phyloP scores from a whole-genome alignment of 352 stramenopile genomes.

The Thraustochytrium sp. region DNA sequence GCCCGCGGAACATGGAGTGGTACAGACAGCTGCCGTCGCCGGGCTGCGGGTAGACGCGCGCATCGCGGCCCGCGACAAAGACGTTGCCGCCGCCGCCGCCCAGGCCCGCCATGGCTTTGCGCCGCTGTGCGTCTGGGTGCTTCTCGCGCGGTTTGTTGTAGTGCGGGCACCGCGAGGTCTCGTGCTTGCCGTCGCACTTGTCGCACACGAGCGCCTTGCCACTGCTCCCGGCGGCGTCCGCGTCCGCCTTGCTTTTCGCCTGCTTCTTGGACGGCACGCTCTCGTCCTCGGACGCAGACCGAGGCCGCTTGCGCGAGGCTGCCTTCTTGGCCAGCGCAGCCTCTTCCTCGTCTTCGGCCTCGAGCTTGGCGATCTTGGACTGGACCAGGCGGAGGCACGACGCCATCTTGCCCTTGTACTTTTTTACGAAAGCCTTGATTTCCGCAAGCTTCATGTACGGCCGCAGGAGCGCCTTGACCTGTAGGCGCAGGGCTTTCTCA shows the following conservation, averaged over 20 bases:
- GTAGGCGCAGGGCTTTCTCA: no score
- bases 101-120: conserved; percentile 3
- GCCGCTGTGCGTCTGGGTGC: conserved; percentile 48
- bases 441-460: no score
- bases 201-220: conserved; percentile 26
- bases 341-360: neutral
- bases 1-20: conserved; percentile 49
- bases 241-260: neutral
- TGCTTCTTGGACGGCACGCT: neutral
- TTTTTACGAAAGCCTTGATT: neutral
- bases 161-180: conserved; percentile 46
- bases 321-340: neutral
- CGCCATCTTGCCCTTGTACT: neutral
- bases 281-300: neutral
- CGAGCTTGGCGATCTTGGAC: neutral
- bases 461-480: no score
- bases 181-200: conserved; percentile 50
- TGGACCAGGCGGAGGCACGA: neutral
- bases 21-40: conserved; percentile 51
- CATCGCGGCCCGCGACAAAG: neutral
- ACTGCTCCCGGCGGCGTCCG: neutral
- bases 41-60: conserved; percentile 44
- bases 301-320: neutral
- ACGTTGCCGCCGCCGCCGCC: conserved; percentile 34
- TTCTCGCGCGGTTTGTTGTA: conserved; percentile 48